A percentile compares a stretch with the other conserved stretches of the same genome.
Conservation (phyloP, 805 yeast species). For the Myxozyma neotropica region DNA sequence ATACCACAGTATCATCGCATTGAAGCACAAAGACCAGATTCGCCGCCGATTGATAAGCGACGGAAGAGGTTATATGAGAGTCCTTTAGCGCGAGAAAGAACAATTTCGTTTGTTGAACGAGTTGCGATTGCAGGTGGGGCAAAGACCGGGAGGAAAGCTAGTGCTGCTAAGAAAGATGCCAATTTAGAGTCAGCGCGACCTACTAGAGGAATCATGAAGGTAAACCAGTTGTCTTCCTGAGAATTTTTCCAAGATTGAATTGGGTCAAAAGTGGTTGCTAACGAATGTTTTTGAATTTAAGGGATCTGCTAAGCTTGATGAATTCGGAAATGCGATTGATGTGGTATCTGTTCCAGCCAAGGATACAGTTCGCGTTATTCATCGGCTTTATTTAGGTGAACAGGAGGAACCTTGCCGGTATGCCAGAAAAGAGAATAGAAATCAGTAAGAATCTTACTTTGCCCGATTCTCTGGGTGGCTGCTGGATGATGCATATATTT, state of each 20-base stretch:
- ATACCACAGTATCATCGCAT: conserved; percentile 27
- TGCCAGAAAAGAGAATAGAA: conserved; percentile 16
- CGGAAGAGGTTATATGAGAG: conserved; percentile 24
- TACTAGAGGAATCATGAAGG: conserved; percentile 26
- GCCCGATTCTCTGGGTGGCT: too few relatives aligned
- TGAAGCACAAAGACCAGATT: conserved; percentile 28
- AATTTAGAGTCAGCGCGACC: background rate
- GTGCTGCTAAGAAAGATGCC: background rate
- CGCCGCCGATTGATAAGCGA: conserved; percentile 28
- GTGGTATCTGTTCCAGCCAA: background rate
- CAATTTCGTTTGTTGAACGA: conserved; percentile 19
- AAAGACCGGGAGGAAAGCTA: background rate
- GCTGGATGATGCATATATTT: too few relatives aligned
- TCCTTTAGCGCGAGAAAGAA: conserved; percentile 24
- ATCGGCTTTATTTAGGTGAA: conserved; percentile 26
- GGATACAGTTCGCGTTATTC: conserved; percentile 25
- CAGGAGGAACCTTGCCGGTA: conserved; percentile 29
- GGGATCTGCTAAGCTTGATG: conserved; percentile 15
- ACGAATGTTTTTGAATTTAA: background rate
- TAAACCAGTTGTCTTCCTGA: background rate
- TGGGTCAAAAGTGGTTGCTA: background rate
- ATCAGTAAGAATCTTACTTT: too few relatives aligned
- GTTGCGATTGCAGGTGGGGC: background rate
- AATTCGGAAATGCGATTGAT: conserved; percentile 24
- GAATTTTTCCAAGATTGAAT: background rate